Conservation (phyloP, 495 filamentous ascomycete species). For the Lasiosphaeria miniovina region DNA sequence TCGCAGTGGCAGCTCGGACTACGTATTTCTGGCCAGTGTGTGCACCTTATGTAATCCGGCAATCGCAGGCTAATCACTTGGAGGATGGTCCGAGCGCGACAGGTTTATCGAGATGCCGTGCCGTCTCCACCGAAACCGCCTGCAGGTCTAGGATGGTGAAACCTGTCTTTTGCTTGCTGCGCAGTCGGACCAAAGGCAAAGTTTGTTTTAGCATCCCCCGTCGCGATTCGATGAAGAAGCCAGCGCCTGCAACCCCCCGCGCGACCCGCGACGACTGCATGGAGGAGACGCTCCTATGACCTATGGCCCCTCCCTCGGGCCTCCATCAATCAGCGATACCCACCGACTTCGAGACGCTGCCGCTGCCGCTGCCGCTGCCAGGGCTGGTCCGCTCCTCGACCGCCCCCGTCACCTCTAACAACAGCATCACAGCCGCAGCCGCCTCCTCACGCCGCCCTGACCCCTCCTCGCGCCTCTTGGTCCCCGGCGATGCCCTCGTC, state of each 20-base stretch:
- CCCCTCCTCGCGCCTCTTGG: constrained; percentile 51
- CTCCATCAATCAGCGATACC: constrained; percentile 29
- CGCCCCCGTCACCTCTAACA: constrained; percentile 28
- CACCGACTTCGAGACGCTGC: constrained; percentile 26
- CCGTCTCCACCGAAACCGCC: too few species aligned
- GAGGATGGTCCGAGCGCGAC: too few species aligned
- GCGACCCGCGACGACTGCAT: constrained; percentile 18
- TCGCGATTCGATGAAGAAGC: neutral
- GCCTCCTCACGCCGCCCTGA: constrained; percentile 36
- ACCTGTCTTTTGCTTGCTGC: too few species aligned
- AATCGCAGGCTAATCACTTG: too few species aligned
- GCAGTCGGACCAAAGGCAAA: too few species aligned
- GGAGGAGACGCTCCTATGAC: constrained; percentile 15
- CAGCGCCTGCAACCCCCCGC: constrained; percentile 2
- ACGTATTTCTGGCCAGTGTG: too few species aligned
- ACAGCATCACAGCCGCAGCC: constrained; percentile 25
- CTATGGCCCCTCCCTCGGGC: constrained; percentile 38
- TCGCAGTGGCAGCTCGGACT: too few species aligned
- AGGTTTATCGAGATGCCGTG: too few species aligned
- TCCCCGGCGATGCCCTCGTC: constrained; percentile 81
- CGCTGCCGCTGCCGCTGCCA: constrained; percentile 16
- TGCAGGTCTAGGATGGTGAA: too few species aligned
- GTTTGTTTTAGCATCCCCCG: too few species aligned
- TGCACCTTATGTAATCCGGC: too few species aligned
- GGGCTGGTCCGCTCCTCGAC: constrained; percentile 41